Percentiles rank a stretch among this genome's conserved stretches.
These are phyloP conservation scores for Viridothelium virens DNA, from an alignment of 495 filamentous ascomycete genomes.

Conservation along the genomic window DNA sequence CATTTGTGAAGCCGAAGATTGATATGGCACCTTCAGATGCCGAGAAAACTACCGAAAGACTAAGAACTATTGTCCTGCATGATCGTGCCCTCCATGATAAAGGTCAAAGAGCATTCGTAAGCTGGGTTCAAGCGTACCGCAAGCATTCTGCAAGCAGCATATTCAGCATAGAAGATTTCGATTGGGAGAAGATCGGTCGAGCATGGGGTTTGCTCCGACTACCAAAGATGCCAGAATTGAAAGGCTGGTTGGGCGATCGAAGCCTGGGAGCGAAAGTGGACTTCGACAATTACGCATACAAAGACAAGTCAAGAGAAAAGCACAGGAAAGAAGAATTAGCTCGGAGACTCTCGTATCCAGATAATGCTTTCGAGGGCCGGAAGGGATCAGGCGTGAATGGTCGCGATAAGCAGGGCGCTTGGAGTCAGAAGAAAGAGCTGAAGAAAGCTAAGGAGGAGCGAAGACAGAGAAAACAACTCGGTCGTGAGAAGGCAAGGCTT, in stretches of 20 bases:
- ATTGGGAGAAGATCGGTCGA: constrained; percentile 73
- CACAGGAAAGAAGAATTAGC: constrained; percentile 50
- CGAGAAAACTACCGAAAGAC: constrained; percentile 41
- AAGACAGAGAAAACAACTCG: constrained; percentile 65
- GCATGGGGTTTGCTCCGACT: constrained; percentile 79
- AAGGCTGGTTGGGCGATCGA: constrained; percentile 56
- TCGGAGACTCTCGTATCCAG: constrained; percentile 30
- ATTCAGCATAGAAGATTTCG: constrained; percentile 72
- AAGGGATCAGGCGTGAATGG: constrained; percentile 31
- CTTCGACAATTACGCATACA: constrained; percentile 58
- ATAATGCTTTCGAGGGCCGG: constrained; percentile 19
- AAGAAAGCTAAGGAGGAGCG: constrained; percentile 57
- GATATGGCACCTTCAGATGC: constrained; percentile 47
- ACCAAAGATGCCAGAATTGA: constrained; percentile 91
- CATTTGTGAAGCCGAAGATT: constrained; percentile 33
- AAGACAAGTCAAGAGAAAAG: constrained; percentile 70
- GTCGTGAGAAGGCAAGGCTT: constrained; percentile 59
- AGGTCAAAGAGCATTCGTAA: constrained; percentile 82
- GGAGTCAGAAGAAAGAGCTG: constrained; percentile 73
- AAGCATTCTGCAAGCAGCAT: constrained; percentile 89
- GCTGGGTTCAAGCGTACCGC: constrained; percentile 81
- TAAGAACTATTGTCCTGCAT: constrained; percentile 53
- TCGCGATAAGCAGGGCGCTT: constrained; percentile 58
- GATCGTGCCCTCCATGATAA: constrained; percentile 87
- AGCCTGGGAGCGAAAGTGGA: constrained; percentile 56